Base-by-base conservation (phyloP, 176 grass and related monocot species). In the Eleusine indica region DNA sequence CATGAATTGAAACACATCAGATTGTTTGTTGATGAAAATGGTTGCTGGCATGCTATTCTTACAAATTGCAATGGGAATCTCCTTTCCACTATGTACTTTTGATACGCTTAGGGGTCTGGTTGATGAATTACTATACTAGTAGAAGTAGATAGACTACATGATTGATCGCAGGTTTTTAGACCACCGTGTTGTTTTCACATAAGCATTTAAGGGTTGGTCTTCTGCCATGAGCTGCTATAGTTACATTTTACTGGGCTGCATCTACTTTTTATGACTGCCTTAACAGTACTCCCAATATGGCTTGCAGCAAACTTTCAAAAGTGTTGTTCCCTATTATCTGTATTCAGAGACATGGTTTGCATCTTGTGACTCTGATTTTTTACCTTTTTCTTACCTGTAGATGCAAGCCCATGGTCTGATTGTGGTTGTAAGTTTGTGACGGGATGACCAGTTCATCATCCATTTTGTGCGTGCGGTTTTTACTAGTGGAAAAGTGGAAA, bases 351-450 rank as follows among this genome's bases (percentile, higher is more conserved):
- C 19, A 11, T 15, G 11, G 19, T 67, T 74, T 80, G 18, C 79
- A 28, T 16, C 52, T 0, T 62, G 6, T 42, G 41, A 75, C 74
- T 80, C 69, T 84, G 69, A 84, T 41, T 79, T 67, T 68, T 18
- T 11, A 32, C 48, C 12, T 60, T 57, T 37, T 67, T 12, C 16
- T 25, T 63, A 41, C 71, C 70, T 89, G 62, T 71, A 80, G 71
- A 42, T 80, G 14, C 64, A 39, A 35, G 3, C 25, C 3, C 43
- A 44, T 44, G 43, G 6, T 44, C 1, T 44, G 43, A 44, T 44
- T 7, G 6, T 44, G 43, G 6, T 44, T 44, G 43, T 7, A 22
- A 60, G 25, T 25, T 25, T 25, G 25, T 25, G 25, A 25, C 25
- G 25, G 25, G 25, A 25, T 25, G 25, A 25, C 25, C 25, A 25